phyloP scores from a whole-genome alignment of 306 rosid genomes.

The Trichosanthes truncata region DNA sequence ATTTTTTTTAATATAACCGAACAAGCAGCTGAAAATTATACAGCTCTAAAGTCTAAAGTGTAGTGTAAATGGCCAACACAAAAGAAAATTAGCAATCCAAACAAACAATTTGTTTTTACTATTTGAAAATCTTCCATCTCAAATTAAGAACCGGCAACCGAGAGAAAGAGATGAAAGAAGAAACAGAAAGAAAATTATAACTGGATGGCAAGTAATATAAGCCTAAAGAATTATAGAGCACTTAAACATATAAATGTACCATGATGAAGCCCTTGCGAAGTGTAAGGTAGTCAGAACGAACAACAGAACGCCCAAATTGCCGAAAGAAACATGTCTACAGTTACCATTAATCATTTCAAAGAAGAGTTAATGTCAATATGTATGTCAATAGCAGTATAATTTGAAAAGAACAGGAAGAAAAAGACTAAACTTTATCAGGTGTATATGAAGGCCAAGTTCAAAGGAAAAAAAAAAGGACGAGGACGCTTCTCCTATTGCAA shows the following conservation, averaged over 20 bases:
- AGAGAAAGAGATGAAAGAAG: neutral
- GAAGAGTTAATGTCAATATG: neutral
- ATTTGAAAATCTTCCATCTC: neutral
- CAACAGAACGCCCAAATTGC: conserved; percentile 83
- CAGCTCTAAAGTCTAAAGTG: neutral
- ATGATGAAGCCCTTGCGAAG: conserved; percentile 88
- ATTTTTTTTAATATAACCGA: neutral
- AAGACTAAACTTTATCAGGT: neutral
- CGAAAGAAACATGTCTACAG: conserved; percentile 86
- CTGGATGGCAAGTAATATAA: neutral
- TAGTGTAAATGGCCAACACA: neutral
- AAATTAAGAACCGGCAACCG: neutral
- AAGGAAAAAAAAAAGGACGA: neutral
- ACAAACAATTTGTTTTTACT: neutral
- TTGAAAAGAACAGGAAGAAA: neutral
- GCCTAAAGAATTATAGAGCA: neutral
- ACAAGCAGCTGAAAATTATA: neutral
- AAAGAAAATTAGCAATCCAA: neutral
- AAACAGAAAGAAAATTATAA: neutral
- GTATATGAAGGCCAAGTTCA: neutral
- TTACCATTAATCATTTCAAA: conserved; percentile 3
- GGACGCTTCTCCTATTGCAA: neutral
- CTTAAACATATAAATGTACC: conserved; percentile 29
- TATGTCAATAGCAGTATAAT: neutral
- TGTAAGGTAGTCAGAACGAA: conserved; percentile 77